phyloP scores from a whole-genome alignment of 208 protist genomes.

The Balamuthia mandrillaris region DNA sequence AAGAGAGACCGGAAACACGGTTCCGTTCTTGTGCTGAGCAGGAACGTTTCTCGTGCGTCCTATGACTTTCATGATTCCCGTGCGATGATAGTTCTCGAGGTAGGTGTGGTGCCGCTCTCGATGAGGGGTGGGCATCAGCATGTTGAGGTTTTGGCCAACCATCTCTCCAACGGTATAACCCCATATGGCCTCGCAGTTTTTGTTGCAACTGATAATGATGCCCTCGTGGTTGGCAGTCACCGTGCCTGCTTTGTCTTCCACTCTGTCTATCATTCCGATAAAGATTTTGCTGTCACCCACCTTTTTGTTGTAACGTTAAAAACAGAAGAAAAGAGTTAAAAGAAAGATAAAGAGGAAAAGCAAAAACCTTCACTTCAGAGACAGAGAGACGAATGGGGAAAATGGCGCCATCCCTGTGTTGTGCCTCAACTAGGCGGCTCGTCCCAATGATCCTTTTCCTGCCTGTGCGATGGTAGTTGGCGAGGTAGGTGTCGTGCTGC shows the following conservation, averaged over 20 bases:
- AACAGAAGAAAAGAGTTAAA: too few relatives aligned
- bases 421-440: too few relatives aligned
- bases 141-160: slow-evolving; percentile 31
- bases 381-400: slow-evolving; percentile 30
- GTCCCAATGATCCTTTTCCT: neutral
- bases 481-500: slow-evolving; percentile 33
- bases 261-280: too few relatives aligned
- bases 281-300: too few relatives aligned
- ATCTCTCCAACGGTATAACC: slow-evolving; percentile 26
- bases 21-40: slow-evolving; percentile 23
- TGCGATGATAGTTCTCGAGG: slow-evolving; percentile 34
- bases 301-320: too few relatives aligned
- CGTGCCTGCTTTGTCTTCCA: slow-evolving; percentile 19
- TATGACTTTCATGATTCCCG: slow-evolving; percentile 26
- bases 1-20: slow-evolving; percentile 30
- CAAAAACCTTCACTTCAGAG: slow-evolving; percentile 7
- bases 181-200: slow-evolving; percentile 38
- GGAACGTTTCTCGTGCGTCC: slow-evolving; percentile 21
- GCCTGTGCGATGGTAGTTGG: slow-evolving; percentile 13
- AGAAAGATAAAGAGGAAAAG: too few relatives aligned
- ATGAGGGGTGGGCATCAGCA: slow-evolving; percentile 38
- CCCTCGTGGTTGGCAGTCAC: slow-evolving; percentile 32
- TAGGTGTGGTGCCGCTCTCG: slow-evolving; percentile 24
- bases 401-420: neutral
- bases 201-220: slow-evolving; percentile 34